Evolutionary conservation across 2,329 filamentous ascomycete species (phyloP).

Genomic region (Colletotrichum sp.): DNA sequence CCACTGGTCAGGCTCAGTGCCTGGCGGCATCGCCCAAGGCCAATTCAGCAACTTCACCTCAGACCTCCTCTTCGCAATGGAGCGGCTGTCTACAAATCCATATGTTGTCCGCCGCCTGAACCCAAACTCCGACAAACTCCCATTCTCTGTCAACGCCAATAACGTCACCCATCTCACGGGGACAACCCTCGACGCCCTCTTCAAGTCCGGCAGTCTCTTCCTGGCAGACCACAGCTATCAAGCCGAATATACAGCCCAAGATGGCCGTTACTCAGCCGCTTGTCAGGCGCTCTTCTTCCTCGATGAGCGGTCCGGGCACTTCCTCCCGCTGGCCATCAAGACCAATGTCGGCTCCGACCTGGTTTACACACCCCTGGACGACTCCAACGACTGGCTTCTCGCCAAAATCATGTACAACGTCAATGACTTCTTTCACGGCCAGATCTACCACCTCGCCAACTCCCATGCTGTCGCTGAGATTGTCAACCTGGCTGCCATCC

Average conservation of each 20-base stretch:
- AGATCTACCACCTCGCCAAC: slow-evolving; percentile 47
- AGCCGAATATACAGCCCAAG: background rate
- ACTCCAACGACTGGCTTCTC: slow-evolving; percentile 50
- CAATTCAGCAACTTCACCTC: background rate
- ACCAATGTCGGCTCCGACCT: background rate
- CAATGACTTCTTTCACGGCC: slow-evolving; percentile 50
- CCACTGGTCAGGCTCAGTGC: slow-evolving; percentile 41
- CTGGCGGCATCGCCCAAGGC: slow-evolving; percentile 26
- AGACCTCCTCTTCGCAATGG: background rate
- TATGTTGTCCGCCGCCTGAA: background rate
- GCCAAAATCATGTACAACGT: slow-evolving; percentile 55
- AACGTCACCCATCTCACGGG: background rate
- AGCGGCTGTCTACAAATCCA: background rate
- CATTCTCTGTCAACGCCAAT: background rate
- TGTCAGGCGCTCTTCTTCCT: background rate
- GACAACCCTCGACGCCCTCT: background rate
- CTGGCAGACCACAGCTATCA: background rate
- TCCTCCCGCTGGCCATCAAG: background rate
- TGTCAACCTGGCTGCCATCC: slow-evolving; percentile 47
- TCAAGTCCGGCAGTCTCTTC: background rate
- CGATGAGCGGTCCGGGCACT: background rate
- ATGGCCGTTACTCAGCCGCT: background rate
- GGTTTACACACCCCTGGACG: slow-evolving; percentile 52
- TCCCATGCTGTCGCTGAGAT: slow-evolving; percentile 49
- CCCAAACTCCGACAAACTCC: background rate